Conservation (phyloP, 2,329 filamentous ascomycete species). For the Chaetomiaceae sp. region DNA sequence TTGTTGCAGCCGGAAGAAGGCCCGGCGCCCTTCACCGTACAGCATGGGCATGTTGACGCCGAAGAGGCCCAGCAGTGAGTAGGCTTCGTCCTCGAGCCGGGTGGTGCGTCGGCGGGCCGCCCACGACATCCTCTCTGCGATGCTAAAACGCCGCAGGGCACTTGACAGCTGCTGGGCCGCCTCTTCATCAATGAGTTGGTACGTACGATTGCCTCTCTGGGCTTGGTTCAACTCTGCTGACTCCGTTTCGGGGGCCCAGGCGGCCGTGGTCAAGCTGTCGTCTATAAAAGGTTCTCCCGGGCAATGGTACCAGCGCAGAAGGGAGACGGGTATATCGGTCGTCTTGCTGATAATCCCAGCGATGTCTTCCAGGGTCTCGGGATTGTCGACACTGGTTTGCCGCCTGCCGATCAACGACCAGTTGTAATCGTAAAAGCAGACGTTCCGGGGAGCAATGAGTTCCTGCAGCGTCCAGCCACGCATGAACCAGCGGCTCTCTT, state of each 20-base stretch:
- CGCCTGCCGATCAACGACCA: conserved; percentile 23
- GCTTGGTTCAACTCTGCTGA: too few relatives aligned
- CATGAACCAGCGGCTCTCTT: conserved; percentile 22
- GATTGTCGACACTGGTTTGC: too few relatives aligned
- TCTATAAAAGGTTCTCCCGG: too few relatives aligned
- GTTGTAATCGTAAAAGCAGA: conserved; percentile 24
- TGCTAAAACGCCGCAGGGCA: neutral
- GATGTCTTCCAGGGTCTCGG: too few relatives aligned
- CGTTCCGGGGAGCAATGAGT: conserved; percentile 20
- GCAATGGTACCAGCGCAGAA: too few relatives aligned
- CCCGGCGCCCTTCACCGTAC: conserved; percentile 36
- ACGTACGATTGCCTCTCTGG: too few relatives aligned
- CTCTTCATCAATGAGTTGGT: too few relatives aligned
- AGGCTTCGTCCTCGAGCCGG: conserved; percentile 39
- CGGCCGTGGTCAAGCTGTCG: too few relatives aligned
- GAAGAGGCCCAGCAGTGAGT: conserved; percentile 43
- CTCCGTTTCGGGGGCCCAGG: too few relatives aligned
- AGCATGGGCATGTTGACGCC: conserved; percentile 41
- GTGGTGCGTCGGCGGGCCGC: conserved; percentile 33
- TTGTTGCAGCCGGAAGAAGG: conserved; percentile 33
- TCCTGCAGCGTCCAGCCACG: conserved; percentile 26
- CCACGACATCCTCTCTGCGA: conserved; percentile 40
- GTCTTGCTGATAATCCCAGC: conserved; percentile 12
- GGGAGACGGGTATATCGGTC: conserved; percentile 11
- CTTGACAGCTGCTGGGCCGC: too few relatives aligned